Evolutionary conservation across 352 stramenopile species (phyloP).

Genomic region (Pilasporangium apinafurcum): DNA sequence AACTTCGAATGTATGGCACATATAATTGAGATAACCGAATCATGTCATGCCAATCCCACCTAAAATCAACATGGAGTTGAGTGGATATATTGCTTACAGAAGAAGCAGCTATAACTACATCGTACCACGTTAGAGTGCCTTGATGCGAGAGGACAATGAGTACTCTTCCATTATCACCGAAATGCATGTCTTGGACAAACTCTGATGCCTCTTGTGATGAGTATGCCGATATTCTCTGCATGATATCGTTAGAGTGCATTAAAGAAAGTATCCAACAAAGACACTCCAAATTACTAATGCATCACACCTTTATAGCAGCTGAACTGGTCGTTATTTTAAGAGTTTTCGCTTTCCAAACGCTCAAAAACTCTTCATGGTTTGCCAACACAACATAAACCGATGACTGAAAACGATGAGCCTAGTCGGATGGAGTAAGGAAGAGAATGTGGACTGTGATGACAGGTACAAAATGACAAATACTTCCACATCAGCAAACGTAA

Average conservation of each 20-base stretch:
- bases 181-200: conserved; percentile 1
- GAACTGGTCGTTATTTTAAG: neutral
- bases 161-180: neutral
- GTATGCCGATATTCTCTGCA: conserved; percentile 1
- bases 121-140: conserved; percentile 23
- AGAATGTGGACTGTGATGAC: neutral
- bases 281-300: too few species aligned
- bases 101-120: neutral
- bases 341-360: conserved; percentile 1
- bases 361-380: conserved; percentile 6
- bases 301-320: conserved; percentile 1
- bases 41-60: conserved; percentile 33
- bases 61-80: conserved; percentile 2
- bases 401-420: conserved; percentile 8
- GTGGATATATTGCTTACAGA: conserved; percentile 1
- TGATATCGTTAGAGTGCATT: neutral
- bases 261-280: neutral
- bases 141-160: conserved; percentile 3
- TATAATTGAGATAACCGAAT: conserved; percentile 10
- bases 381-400: conserved; percentile 5
- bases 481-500: neutral
- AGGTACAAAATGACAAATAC: neutral
- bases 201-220: neutral
- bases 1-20: conserved; percentile 10
- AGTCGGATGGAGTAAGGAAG: conserved; percentile 12